phyloP scores from a whole-genome alignment of 192 early-diverging fungal species.

The Backusella australiensis region DNA sequence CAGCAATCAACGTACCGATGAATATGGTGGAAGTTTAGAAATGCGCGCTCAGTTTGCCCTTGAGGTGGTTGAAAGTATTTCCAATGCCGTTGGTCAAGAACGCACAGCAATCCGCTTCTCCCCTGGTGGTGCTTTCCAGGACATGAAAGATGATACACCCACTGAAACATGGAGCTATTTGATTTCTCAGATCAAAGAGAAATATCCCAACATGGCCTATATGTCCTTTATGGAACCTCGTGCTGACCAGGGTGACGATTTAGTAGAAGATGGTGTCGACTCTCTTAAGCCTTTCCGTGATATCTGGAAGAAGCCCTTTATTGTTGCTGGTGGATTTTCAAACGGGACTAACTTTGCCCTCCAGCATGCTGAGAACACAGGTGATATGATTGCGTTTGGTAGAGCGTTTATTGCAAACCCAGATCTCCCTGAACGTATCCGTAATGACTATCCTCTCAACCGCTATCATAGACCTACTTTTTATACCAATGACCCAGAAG shows the following conservation, averaged over 20 bases:
- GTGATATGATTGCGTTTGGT: conserved; percentile 27
- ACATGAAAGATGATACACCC: no score
- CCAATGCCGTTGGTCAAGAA: no score
- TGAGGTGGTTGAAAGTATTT: no score
- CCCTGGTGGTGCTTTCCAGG: no score
- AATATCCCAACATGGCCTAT: conserved; percentile 33
- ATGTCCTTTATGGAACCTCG: conserved; percentile 34
- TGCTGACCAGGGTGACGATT: conserved; percentile 42
- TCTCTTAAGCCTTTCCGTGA: conserved; percentile 1
- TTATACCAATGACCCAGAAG: conserved; percentile 1
- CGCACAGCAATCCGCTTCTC: no score
- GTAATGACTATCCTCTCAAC: conserved; percentile 12
- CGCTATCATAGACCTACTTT: conserved; percentile 21
- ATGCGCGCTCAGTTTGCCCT: conserved; percentile 33
- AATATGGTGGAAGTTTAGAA: conserved; percentile 26
- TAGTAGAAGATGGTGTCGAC: not conserved
- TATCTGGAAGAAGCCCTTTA: conserved; percentile 21
- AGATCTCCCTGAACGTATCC: not conserved
- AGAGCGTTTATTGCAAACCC: conserved; percentile 29
- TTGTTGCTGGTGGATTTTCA: conserved; percentile 27
- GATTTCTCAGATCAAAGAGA: no score
- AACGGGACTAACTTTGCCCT: not conserved
- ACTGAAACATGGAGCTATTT: no score
- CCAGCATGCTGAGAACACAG: conserved; percentile 15
- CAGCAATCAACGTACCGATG: conserved; percentile 73